Evolutionary conservation across 768 basidiomycete species (phyloP), one percentile per base, ranked within the genome.

Genomic region (Lactarius sanguifluus): DNA sequence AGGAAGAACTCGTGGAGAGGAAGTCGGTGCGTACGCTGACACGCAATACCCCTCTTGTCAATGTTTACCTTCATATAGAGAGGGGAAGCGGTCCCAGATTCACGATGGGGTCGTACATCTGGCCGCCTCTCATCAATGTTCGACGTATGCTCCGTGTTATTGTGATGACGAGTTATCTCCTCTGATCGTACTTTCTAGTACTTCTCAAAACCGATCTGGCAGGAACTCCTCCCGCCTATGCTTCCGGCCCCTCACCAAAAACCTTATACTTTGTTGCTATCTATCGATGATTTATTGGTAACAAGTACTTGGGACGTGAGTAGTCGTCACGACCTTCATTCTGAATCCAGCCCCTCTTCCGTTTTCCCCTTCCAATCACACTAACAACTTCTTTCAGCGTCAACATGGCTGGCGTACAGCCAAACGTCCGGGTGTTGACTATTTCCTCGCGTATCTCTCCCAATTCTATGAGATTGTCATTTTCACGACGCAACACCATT

Each of bases 401-500:
- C 86, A 92, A 78, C 83, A 92, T 72, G 97, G 97, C 60, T 99
- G 97, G 96, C 83, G 94, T 70, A 98, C 96, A 3, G 96, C 96
- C 6, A 99, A 98, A 79, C 87, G 97, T 40, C 96, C 97, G 1
- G 97, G 97, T 5, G 92, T 95, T 18, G 97, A 99, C 75, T 98
- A 99, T 79, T 99, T 99, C 85, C 82, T 99, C 40, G 96, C 86
- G 32, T 99, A 99, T 76, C 85, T 99, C 57, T 93, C 94, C 0
- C 96, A 98, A 74, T 99, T 98, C 80, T 99, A 94, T 75, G 97
- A 99, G 80, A 86, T 98, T 64, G 96, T 98, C 40, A 81, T 99
- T 62, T 99, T 98, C 79, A 98, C 96, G 12, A 84, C 88, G 20
- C 94, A 96, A 78, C 85, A 91, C 64, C 82, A 85, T 72, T 98